Conservation (phyloP, 1,284 basidiomycete genomes). For the Anthracocystis setariae region DNA sequence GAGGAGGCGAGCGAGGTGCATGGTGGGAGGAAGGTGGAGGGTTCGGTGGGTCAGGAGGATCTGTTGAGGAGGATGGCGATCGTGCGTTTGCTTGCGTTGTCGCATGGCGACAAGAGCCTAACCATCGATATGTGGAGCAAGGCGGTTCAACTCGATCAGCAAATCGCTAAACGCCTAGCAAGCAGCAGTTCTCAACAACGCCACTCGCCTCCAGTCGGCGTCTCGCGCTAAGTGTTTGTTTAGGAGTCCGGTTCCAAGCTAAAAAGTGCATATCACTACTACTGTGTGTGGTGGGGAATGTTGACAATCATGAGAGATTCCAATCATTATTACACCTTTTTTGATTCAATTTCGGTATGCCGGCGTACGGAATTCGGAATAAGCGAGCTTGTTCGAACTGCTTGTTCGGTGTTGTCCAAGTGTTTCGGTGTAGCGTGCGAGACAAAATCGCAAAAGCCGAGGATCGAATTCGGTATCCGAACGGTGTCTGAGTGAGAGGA, state of each 20-base stretch:
- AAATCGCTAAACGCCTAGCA: constrained; percentile 15
- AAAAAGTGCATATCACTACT: not conserved
- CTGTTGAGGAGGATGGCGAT: constrained; percentile 53
- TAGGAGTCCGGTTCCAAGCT: too few relatives aligned
- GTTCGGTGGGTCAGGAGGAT: constrained; percentile 49
- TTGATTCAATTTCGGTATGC: too few relatives aligned
- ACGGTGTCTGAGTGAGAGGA: too few relatives aligned
- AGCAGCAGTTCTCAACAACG: constrained; percentile 24
- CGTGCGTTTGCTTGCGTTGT: constrained; percentile 52
- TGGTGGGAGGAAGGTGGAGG: constrained; percentile 17
- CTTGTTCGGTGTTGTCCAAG: too few relatives aligned
- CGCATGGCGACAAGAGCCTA: constrained; percentile 41
- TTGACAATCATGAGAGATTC: too few relatives aligned
- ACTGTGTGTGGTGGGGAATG: not conserved
- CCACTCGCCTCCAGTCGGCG: constrained; percentile 8
- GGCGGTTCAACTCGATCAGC: constrained; percentile 46
- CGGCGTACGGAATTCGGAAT: too few relatives aligned
- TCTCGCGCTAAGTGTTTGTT: constrained; percentile 27
- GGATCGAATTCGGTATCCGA: too few relatives aligned
- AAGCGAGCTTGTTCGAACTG: too few relatives aligned
- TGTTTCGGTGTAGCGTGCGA: too few relatives aligned
- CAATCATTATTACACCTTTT: too few relatives aligned
- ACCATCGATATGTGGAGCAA: constrained; percentile 42
- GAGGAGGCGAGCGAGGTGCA: constrained; percentile 24
- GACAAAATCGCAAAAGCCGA: too few relatives aligned